These are phyloP conservation scores for Termitomyces sp. DNA, from an alignment of 768 basidiomycete species.

Conservation along the genomic window DNA sequence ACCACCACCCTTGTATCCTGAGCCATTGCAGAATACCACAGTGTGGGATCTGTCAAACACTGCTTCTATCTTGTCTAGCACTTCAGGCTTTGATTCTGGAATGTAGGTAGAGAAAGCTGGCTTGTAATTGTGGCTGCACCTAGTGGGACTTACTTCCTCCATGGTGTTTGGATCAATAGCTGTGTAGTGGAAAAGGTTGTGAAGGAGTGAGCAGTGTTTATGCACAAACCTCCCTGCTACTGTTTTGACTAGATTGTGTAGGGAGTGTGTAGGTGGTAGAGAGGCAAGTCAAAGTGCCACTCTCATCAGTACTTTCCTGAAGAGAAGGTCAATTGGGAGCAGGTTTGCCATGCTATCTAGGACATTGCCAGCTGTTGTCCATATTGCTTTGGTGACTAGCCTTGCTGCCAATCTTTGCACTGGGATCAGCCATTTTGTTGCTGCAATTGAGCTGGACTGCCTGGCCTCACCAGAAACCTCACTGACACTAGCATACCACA, in stretches of 20 bases:
- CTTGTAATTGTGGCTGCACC: not conserved
- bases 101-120: not conserved
- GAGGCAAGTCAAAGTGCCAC: too few relatives aligned
- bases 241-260: too few relatives aligned
- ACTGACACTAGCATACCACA: constrained; percentile 9
- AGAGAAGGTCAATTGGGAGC: not conserved
- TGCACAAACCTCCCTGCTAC: not conserved
- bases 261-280: too few relatives aligned
- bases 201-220: not conserved
- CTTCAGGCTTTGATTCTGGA: not conserved
- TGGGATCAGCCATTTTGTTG: not conserved
- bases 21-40: constrained; percentile 9
- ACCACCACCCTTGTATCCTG: constrained; percentile 4
- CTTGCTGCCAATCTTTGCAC: constrained; percentile 6
- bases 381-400: constrained; percentile 3
- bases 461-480: not conserved
- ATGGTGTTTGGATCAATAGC: not conserved
- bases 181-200: constrained; percentile 6
- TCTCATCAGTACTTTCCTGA: too few relatives aligned
- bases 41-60: too few relatives aligned
- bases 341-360: not conserved
- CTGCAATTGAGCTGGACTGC: constrained; percentile 1
- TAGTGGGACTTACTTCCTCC: not conserved
- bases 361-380: not conserved
- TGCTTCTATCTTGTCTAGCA: not conserved